Base-by-base conservation (phyloP, 257 asterid species). In the Asclepias syriaca region DNA sequence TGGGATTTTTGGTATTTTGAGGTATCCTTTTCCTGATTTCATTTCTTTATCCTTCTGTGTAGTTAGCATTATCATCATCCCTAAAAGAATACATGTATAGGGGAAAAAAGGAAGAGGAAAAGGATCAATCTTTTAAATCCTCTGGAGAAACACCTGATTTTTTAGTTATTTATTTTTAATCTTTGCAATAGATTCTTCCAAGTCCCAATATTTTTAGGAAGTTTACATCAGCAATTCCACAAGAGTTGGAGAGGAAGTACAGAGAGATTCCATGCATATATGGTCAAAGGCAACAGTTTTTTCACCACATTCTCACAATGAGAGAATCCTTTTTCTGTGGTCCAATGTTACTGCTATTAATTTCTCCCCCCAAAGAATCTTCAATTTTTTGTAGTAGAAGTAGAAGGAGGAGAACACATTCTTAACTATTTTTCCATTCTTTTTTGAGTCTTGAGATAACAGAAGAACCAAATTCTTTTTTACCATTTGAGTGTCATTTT, bases 391-490 rank as follows among this genome's bases (percentile, higher is more conserved):
- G 10, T 29, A 15, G 56, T 13, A 50, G 6, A 50, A 11, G 19
- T 32, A 3, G 53, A 12, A 53, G 27, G 37, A 53, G 27, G 37
- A 53, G 27, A 64, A 3, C 21, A 37, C 6, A 13, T 18, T 3
- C 8, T 43, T 43, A 43, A 43, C n/a, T 16, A 22, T 24, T 5
- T 15, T 50, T 51, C 49, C 10, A 68, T 11, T 68, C 16, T 7
- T 46, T n/a, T 53, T 7, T 8, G 4, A 19, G 10, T 9, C 15
- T 15, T 57, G 12, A 19, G 45, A 13, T 39, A 8, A 48, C 18
- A 14, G 58, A 16, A 73, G 75, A 54, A 61, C 72, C 72, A 68
- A 73, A 43, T 73, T 22, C 64, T 53, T 72, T 72, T 61, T 60
- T 39, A 63, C 76, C 2, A 68, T 32, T 69, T 55, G 57, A 45